Evolutionary conservation across 78 protist genomes (phyloP).

Genomic region (Pigoraptor vietnamica): DNA sequence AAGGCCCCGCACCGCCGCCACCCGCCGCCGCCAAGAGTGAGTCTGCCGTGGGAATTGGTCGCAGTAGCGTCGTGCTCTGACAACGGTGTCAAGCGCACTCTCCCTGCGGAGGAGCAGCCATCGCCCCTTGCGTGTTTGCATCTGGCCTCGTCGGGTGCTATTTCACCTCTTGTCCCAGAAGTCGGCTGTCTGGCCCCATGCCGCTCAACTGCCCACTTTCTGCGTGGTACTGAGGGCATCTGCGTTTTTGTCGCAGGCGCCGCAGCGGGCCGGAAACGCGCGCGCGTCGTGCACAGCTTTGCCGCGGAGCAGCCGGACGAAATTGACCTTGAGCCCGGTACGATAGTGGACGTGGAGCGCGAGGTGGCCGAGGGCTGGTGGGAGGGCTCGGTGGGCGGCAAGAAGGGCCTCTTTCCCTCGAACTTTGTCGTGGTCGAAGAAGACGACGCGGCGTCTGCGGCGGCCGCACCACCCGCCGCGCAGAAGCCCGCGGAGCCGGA

Average conservation of each 20-base stretch:
- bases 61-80: no score
- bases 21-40: not conserved
- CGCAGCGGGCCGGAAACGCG: not conserved
- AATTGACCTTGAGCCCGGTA: not conserved
- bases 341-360: not conserved
- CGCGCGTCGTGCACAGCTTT: not conserved
- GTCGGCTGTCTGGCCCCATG: no score
- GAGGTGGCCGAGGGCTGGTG: not conserved
- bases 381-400: not conserved
- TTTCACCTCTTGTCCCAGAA: no score
- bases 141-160: no score
- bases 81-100: no score
- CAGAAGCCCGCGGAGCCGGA: not conserved
- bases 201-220: no score
- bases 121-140: no score
- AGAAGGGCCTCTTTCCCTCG: conserved; percentile 2
- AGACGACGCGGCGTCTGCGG: not conserved
- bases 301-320: not conserved
- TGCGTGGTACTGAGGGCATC: no score
- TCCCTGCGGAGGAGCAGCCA: no score
- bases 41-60: not conserved
- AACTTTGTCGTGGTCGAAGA: not conserved
- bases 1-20: not conserved
- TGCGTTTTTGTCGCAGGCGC: no score
- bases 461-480: not conserved